These are phyloP conservation scores for Rhodotorula sp. DNA, from an alignment of 1,284 basidiomycete genomes.

Conservation along the genomic window DNA sequence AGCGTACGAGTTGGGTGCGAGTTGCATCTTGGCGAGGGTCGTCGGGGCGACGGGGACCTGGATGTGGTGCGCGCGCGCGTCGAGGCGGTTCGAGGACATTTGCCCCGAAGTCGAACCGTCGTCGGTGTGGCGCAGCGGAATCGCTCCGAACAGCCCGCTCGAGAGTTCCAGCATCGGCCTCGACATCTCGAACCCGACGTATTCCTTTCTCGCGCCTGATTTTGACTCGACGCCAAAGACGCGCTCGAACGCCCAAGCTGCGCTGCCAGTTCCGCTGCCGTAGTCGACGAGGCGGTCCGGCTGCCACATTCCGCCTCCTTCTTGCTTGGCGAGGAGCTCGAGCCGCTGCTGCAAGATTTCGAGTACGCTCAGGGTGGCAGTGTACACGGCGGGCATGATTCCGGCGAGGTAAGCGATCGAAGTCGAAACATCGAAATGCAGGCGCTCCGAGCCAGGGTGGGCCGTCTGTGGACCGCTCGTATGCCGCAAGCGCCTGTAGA, in stretches of 20 bases:
- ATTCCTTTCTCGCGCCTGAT: constrained; percentile 49
- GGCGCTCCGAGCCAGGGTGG: constrained; percentile 1
- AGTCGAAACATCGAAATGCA: constrained; percentile 33
- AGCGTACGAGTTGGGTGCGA: constrained; percentile 15
- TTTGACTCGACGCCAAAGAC: constrained; percentile 44
- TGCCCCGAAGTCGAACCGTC: not conserved
- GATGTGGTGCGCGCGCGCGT: constrained; percentile 27
- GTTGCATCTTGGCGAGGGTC: constrained; percentile 29
- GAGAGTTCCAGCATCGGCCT: constrained; percentile 42
- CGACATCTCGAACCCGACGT: constrained; percentile 41
- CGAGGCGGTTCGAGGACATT: constrained; percentile 14
- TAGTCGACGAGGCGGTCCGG: constrained; percentile 49
- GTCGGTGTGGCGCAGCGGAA: constrained; percentile 20
- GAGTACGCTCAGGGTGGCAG: constrained; percentile 52
- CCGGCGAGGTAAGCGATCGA: constrained; percentile 52
- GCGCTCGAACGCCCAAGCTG: constrained; percentile 49
- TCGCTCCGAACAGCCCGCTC: constrained; percentile 36
- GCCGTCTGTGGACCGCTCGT: constrained; percentile 29
- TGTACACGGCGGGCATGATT: constrained; percentile 54
- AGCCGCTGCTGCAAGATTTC: constrained; percentile 49
- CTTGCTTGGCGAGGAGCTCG: constrained; percentile 41
- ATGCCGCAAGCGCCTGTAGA: constrained; percentile 28
- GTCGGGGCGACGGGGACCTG: constrained; percentile 17
- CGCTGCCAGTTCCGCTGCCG: constrained; percentile 52
- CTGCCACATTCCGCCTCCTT: constrained; percentile 26